Percentiles rank a stretch among this genome's conserved stretches.
Conservation (phyloP, 2,329 filamentous ascomycete species). For the Sarocladiaceae sp. region DNA sequence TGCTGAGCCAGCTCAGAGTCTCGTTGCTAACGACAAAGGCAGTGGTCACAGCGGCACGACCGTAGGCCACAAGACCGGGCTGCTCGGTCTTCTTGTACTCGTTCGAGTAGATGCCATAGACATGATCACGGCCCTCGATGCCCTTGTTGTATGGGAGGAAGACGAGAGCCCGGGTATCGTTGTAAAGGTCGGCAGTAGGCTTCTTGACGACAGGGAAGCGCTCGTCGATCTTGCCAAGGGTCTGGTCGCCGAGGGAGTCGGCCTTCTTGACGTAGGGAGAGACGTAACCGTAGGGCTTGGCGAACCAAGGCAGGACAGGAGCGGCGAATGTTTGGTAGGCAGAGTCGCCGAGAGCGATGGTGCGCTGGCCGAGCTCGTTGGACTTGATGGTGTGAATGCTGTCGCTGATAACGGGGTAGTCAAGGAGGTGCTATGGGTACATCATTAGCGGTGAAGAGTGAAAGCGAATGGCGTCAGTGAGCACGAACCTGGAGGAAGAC, state of each 20-base stretch:
- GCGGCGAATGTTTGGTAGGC: constrained; percentile 72
- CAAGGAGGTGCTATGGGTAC: constrained; percentile 63
- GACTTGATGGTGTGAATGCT: constrained; percentile 70
- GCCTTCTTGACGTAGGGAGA: constrained; percentile 79
- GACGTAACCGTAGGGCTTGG: constrained; percentile 74
- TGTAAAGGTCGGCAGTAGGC: constrained; percentile 63
- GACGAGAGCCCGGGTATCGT: constrained; percentile 55
- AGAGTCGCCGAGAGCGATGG: constrained; percentile 66
- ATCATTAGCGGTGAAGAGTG: background rate
- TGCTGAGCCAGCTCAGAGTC: constrained; percentile 54
- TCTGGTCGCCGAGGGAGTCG: constrained; percentile 68
- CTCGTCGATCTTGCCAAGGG: constrained; percentile 63
- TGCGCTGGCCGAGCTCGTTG: constrained; percentile 78
- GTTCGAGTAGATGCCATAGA: constrained; percentile 48
- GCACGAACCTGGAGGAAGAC: constrained; percentile 41
- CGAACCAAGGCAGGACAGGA: constrained; percentile 64
- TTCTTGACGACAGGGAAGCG: constrained; percentile 70
- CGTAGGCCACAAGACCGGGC: constrained; percentile 57
- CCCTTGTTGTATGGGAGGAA: constrained; percentile 58
- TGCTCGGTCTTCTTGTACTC: constrained; percentile 59
- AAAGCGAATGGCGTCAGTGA: background rate
- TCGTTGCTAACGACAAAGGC: constrained; percentile 61
- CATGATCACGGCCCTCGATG: constrained; percentile 54
- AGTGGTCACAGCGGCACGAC: constrained; percentile 65
- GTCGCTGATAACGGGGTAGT: constrained; percentile 79